Percentiles rank a stretch among this genome's conserved stretches.
phyloP scores from a whole-genome alignment of 306 rosid genomes.

The Macrotyloma uniflorum region DNA sequence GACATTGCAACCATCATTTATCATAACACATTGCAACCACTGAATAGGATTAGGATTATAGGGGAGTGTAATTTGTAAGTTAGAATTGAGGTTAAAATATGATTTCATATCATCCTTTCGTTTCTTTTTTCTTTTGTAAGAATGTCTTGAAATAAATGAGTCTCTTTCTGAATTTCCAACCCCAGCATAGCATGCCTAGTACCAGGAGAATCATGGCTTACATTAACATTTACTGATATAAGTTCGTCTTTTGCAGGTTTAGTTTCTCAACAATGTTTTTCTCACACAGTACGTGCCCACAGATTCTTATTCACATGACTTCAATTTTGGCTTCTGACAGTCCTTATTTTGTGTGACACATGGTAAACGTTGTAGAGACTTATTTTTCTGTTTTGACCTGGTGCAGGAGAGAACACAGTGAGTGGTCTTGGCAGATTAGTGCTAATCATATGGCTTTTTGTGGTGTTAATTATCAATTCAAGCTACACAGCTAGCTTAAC shows the following conservation, averaged over 20 bases:
- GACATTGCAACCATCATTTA: slow-evolving; percentile 15
- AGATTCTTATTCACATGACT: slow-evolving; percentile 16
- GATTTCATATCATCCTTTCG: background rate
- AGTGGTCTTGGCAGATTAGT: slow-evolving; percentile 88
- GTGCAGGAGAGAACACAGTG: slow-evolving; percentile 87
- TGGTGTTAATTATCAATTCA: slow-evolving; percentile 91
- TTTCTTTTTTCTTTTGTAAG: background rate
- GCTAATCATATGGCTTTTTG: slow-evolving; percentile 92
- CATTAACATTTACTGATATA: slow-evolving; percentile 32
- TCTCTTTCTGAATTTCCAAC: slow-evolving; percentile 5
- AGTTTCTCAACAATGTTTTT: slow-evolving; percentile 97
- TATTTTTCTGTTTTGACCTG: slow-evolving; percentile 39
- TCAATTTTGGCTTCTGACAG: background rate
- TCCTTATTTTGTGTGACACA: slow-evolving; percentile 21
- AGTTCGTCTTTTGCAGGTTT: slow-evolving; percentile 76
- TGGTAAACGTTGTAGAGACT: slow-evolving; percentile 26
- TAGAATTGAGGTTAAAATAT: background rate
- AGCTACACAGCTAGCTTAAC: slow-evolving; percentile 99
- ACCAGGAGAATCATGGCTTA: slow-evolving; percentile 7
- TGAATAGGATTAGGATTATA: background rate
- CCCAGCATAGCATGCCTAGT: background rate
- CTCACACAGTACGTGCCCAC: slow-evolving; percentile 80
- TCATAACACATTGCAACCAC: background rate
- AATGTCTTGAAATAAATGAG: background rate
- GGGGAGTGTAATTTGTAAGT: background rate